Percentiles rank a stretch among this genome's conserved stretches.
Evolutionary conservation across 2,329 filamentous ascomycete species (phyloP).

Genomic region (Nakataea oryzae): DNA sequence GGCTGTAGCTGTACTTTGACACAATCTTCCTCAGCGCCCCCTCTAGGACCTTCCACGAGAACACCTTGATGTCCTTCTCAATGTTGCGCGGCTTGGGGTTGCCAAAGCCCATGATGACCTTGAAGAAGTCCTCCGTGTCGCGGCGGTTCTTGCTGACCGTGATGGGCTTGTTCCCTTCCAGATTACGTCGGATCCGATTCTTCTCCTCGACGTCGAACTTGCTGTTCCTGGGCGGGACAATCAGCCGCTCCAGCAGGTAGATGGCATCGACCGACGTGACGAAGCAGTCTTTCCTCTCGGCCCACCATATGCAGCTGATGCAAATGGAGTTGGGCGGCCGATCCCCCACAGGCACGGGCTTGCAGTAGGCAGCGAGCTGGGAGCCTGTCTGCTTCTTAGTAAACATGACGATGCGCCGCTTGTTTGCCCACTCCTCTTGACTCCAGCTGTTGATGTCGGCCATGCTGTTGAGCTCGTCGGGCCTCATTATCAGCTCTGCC

Average conservation of each 20-base stretch:
- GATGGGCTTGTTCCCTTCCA: conserved; percentile 85
- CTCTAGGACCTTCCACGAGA: conserved; percentile 85
- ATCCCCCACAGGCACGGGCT: conserved; percentile 67
- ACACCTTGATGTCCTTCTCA: conserved; percentile 98
- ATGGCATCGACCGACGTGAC: conserved; percentile 98
- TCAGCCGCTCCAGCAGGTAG: conserved; percentile 77
- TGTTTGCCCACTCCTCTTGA: conserved; percentile 66
- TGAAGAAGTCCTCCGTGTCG: conserved; percentile 96
- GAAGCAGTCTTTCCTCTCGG: conserved; percentile 79
- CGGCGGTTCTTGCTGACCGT: conserved; percentile 89
- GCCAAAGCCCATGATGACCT: conserved; percentile 96
- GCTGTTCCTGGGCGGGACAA: conserved; percentile 60
- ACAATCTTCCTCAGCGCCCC: conserved; percentile 95
- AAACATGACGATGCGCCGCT: conserved; percentile 82
- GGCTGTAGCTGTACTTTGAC: conserved; percentile 71
- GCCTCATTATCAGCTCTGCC: not conserved
- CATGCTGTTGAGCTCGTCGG: not conserved
- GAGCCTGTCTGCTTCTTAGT: conserved; percentile 71
- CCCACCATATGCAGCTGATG: conserved; percentile 97
- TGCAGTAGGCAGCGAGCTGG: conserved; percentile 72
- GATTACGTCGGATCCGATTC: conserved; percentile 90
- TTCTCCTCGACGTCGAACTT: conserved; percentile 96
- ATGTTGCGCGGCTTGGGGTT: conserved; percentile 94
- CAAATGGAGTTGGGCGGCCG: conserved; percentile 77
- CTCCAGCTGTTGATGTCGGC: conserved; percentile 57